Conservation (phyloP, 768 basidiomycete genomes). For the Mrakia hoshinonis region DNA sequence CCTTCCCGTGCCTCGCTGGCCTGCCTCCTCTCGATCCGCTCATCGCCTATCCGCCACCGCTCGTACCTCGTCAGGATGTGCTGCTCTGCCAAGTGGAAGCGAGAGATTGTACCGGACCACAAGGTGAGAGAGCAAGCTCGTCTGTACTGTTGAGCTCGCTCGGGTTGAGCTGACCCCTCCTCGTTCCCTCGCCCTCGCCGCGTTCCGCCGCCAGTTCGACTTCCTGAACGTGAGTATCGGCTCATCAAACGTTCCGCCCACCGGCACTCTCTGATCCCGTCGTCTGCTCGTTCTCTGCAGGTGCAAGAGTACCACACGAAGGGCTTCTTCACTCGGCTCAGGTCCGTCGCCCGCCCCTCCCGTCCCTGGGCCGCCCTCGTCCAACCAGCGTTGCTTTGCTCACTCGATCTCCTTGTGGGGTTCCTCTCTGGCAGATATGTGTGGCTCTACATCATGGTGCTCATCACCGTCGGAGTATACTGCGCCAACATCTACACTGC, state of each 20-base stretch:
- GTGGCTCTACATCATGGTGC: conserved; percentile 82
- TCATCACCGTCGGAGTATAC: conserved; percentile 95
- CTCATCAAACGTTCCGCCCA: background rate
- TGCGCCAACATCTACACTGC: conserved; percentile 96
- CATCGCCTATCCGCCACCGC: background rate
- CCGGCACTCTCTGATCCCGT: background rate
- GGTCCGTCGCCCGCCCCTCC: conserved; percentile 47
- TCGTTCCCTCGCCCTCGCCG: background rate
- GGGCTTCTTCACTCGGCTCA: conserved; percentile 73
- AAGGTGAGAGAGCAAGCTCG: conserved; percentile 55
- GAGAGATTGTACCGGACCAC: conserved; percentile 94
- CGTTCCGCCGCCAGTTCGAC: conserved; percentile 63
- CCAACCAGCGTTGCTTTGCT: background rate
- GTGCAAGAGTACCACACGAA: conserved; percentile 71
- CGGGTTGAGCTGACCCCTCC: background rate
- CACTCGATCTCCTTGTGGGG: background rate
- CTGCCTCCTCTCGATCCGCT: background rate
- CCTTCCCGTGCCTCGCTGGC: background rate
- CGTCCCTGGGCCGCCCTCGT: background rate
- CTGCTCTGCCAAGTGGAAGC: conserved; percentile 72
- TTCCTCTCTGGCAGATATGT: conserved; percentile 56
- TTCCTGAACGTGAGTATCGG: conserved; percentile 70
- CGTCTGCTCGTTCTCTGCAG: background rate
- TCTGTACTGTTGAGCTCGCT: conserved; percentile 30
- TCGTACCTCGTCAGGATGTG: conserved; percentile 45